Evolutionary conservation across 768 basidiomycete species (phyloP), one percentile per base, ranked within the genome.

Genomic region (Xanthoconium purpureum): DNA sequence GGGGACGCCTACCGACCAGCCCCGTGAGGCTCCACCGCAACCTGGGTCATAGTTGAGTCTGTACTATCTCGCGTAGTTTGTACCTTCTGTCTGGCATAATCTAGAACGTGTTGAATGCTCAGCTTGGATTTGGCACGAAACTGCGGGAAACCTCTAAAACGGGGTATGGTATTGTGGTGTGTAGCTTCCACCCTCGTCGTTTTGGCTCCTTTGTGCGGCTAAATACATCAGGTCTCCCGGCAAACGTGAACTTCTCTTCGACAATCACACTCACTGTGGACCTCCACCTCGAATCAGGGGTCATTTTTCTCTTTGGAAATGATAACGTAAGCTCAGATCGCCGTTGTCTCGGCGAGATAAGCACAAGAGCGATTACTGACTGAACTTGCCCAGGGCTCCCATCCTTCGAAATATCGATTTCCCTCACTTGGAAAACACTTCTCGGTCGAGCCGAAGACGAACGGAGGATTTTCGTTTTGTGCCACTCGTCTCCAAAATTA

Each of bases 1-100:
- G 12, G 58, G 56, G 10, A 62, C 49, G 11, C 42, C 64, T 33
- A 14, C 43, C 12, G 50, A 52, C 20, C 66, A 62, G 46, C 36
- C 53, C 3, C 58, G 62, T 30, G 48, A 47, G 15, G 33, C 45
- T 13, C 28, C 57, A 30, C 37, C 43, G 3, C 30, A 29, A 42
- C 32, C 55, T 52, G 44, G 32, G 30, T 50, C 57, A n/a, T 63
- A 40, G 57, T 28, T 36, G 48, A 30, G 28, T 33, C 36, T 39
- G 14, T 36, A 15, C 29, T 24, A 36, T 32, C 39, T 42, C 37
- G 6, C 18, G 20, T 55, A 54, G 46, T 52, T 55, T 56, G 40
- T 56, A 44, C 13, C 10, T 33, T 52, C 30, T 15, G 2, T 37
- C 36, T 35, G 10, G 50, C 5, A 47, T 52, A 49, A 60, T 53